phyloP scores from a whole-genome alignment of 2,329 filamentous ascomycete species.

The Aspergillus quadricinctus region DNA sequence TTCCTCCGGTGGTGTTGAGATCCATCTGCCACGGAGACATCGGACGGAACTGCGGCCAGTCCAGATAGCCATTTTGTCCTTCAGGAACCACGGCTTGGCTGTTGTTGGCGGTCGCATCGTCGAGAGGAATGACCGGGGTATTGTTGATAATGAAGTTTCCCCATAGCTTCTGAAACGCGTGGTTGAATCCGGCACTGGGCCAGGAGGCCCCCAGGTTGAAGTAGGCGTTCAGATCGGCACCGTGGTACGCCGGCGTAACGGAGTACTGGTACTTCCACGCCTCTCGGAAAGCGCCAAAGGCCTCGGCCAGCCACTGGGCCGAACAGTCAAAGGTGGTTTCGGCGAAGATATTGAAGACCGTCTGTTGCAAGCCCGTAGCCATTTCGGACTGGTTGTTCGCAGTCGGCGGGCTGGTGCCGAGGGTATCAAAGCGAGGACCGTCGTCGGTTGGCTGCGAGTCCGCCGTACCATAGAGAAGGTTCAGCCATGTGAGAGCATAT shows the following conservation, averaged over 20 bases:
- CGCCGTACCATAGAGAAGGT: conserved; percentile 32
- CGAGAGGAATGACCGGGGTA: conserved; percentile 27
- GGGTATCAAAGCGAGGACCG: conserved; percentile 34
- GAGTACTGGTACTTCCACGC: conserved; percentile 54
- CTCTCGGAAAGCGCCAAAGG: conserved; percentile 34
- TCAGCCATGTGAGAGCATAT: conserved; percentile 27
- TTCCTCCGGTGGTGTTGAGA: conserved; percentile 46
- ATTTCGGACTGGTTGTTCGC: conserved; percentile 49
- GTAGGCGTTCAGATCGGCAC: conserved; percentile 55
- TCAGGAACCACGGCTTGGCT: conserved; percentile 17
- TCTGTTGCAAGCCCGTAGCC: conserved; percentile 51
- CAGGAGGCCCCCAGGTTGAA: conserved; percentile 16
- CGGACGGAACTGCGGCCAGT: conserved; percentile 35
- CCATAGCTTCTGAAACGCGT: conserved; percentile 43
- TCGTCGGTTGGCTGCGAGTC: conserved; percentile 21
- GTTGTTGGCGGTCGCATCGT: conserved; percentile 14
- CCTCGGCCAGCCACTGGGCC: conserved; percentile 52
- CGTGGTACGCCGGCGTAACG: conserved; percentile 64
- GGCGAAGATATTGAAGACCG: conserved; percentile 49
- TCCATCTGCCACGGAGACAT: conserved; percentile 39
- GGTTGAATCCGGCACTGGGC: conserved; percentile 27
- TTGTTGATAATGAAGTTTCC: conserved; percentile 46
- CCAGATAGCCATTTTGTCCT: conserved; percentile 19
- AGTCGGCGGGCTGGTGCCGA: conserved; percentile 38
- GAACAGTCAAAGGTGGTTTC: conserved; percentile 56